A percentile compares a stretch with the other conserved stretches of the same genome.
Conservation (phyloP, 2,329 filamentous ascomycete genomes). For the Ilyonectria sp. region DNA sequence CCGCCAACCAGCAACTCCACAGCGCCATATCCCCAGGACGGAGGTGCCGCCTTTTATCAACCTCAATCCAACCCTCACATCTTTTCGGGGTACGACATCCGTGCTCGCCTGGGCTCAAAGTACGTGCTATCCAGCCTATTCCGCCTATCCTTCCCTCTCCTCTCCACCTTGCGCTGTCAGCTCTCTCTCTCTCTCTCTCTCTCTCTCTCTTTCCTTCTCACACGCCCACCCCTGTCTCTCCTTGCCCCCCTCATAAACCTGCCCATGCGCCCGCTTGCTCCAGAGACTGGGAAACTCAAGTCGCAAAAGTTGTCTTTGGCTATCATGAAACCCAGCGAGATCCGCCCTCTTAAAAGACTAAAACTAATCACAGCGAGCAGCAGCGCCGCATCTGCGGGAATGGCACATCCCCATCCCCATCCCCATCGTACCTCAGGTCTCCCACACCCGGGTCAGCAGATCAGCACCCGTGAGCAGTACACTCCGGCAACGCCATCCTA, state of each 20-base stretch:
- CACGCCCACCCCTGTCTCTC: not conserved
- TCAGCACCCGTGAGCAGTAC: slow-evolving; percentile 70
- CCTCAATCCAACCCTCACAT: slow-evolving; percentile 60
- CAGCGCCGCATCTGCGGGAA: slow-evolving; percentile 67
- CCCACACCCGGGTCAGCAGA: slow-evolving; percentile 65
- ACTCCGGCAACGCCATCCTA: slow-evolving; percentile 66
- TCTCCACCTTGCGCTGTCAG: not conserved
- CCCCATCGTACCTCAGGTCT: slow-evolving; percentile 62
- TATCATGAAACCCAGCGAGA: slow-evolving; percentile 1
- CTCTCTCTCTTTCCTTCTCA: slow-evolving; percentile 5
- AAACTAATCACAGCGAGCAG: slow-evolving; percentile 53
- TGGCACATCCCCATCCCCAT: slow-evolving; percentile 69
- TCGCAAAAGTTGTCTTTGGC: not conserved
- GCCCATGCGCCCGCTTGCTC: not conserved
- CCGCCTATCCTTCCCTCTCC: not conserved
- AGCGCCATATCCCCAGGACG: slow-evolving; percentile 66
- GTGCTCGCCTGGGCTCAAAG: slow-evolving; percentile 69
- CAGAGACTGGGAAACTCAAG: not conserved
- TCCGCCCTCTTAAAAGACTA: slow-evolving; percentile 12
- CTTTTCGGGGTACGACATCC: slow-evolving; percentile 66
- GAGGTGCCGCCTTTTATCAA: slow-evolving; percentile 63
- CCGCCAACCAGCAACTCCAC: slow-evolving; percentile 63
- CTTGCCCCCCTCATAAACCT: not conserved
- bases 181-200: slow-evolving; percentile 15
- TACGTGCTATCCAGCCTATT: slow-evolving; percentile 56